Conservation (phyloP, 805 yeast genomes). For the Zygosaccharomyces bisporus region DNA sequence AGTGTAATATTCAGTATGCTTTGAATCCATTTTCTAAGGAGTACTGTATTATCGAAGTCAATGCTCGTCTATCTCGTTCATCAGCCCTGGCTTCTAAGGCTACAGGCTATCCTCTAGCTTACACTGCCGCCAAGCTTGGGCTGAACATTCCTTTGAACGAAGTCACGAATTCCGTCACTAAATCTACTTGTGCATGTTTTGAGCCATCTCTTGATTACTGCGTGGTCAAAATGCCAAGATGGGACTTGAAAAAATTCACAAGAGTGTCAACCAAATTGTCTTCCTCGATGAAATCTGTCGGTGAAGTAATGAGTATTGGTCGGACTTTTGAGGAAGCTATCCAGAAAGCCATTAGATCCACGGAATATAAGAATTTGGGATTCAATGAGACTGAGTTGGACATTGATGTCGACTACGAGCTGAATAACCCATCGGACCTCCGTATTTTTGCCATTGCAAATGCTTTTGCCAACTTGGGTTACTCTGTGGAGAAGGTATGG, state of each 20-base stretch:
- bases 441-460: slow-evolving; percentile 95
- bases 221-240: slow-evolving; percentile 96
- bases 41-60: slow-evolving; percentile 95
- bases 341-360: slow-evolving; percentile 89
- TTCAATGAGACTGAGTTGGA: slow-evolving; percentile 86
- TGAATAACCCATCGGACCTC: slow-evolving; percentile 96
- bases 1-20: slow-evolving; percentile 97
- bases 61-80: slow-evolving; percentile 95
- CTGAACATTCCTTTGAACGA: slow-evolving; percentile 88
- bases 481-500: slow-evolving; percentile 91
- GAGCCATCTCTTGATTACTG: slow-evolving; percentile 97
- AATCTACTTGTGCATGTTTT: slow-evolving; percentile 91
- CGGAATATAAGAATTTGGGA: slow-evolving; percentile 94
- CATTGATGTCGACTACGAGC: slow-evolving; percentile 86
- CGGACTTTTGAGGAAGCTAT: slow-evolving; percentile 97
- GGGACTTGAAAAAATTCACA: slow-evolving; percentile 96
- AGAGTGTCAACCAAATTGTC: slow-evolving; percentile 84
- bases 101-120: slow-evolving; percentile 96
- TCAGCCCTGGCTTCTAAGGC: slow-evolving; percentile 99
- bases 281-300: slow-evolving; percentile 96
- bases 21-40: slow-evolving; percentile 90
- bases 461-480: slow-evolving; percentile 75
- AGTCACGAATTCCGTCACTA: slow-evolving; percentile 88
- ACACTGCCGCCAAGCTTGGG: slow-evolving; percentile 96
- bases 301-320: slow-evolving; percentile 98